Evolutionary conservation across 2,329 filamentous ascomycete species (phyloP), one percentile per base, ranked within the genome.

Genomic region (Ophiostoma angusticollis): DNA sequence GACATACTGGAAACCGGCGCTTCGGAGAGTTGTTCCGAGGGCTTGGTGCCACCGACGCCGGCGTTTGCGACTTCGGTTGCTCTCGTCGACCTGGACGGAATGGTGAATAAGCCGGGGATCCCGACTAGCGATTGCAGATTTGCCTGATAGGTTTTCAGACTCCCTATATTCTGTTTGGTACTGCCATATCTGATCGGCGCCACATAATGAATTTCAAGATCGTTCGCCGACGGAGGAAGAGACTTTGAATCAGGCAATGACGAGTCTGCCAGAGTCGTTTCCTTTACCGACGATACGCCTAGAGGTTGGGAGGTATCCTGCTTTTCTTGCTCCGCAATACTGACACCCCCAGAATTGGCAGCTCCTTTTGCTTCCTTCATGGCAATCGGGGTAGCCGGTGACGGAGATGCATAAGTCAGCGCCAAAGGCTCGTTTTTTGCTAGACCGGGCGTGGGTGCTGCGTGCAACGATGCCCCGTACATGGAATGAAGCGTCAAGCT

Each of bases 121-220:
- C 69, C 55, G 6, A 62, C 51, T 18, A 74, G 50, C 2, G 63
- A 41, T 37, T 58, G 57, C 50, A 68, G 59, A 39, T 68, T 59
- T 16, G 62, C 46, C 0, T 55, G 52, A 38, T 62, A 72, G 18
- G 56, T 56, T 21, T 59, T 55, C 17, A 71, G 51, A 25, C 53
- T 53, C 14, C 56, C 45, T 9, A 60, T 59, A 12, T 25, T 30
- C 16, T 25, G 27, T 3, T 13, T 6, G 11, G 38, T 33, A 7
- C 12, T 21, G 2, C 18, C 22, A n/a, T 40, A 35, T 5, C 32
- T 12, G 3, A 74, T 64, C 3, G 58, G 56, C 12, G 59, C 56
- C 9, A 66, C 69, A 18, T 70, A 62, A 49, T 75, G 64, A 32
- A 80, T 68, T 47, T 74, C 70, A 31, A 78, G 42, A 18, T 58